Evolutionary conservation across 2,329 filamentous ascomycete genomes (phyloP), one percentile per base, ranked within the genome.

Genomic region (Huntiella savannae): DNA sequence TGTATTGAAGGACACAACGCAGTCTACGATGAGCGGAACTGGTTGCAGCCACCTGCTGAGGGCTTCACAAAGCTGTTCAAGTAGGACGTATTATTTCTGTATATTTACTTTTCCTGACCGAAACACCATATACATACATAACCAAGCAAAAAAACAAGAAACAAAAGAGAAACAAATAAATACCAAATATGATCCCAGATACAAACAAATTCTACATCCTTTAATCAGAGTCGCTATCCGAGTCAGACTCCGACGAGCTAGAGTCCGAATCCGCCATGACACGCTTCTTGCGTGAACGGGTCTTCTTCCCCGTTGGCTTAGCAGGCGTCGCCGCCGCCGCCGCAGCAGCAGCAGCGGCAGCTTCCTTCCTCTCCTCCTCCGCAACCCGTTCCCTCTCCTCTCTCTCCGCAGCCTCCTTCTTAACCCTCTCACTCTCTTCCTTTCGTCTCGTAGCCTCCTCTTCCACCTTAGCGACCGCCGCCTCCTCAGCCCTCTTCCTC

Each of bases 1-100:
- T 75, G 93, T 49, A 96, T 96, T 56, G 91, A 96, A 63, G 82
- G 81, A 0, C 73, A 80, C 15, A 70, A 62, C 0, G 67, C 77
- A 38, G 67, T 65, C 46, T 98, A 96, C 60, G 91, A 96, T 62
- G 71, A 72, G 62, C 70, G 71, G 62, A 98, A 98, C 62, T 96
- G 91, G 91, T 62, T 98, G 60, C 88, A 95, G 65, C 85, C 87
- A 49, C 80, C 85, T 0, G 66, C 69, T 36, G 73, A 73, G 37
- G 87, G 84, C 0, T 95, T 98, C 58, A 87, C 81, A 5, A 79
- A 63, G 58, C 57, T 87, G 51, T 76, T 65, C 41, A 52, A 54
- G 3, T 66, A 58, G 44, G 44, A 5, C 12, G 19, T 10, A 28
- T 28, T 28, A 28, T 28, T 28, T 28, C 22, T 28, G 22, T 28